Conservation (phyloP, 192 early-diverging fungal species). For the Neocallimastix lanati region DNA sequence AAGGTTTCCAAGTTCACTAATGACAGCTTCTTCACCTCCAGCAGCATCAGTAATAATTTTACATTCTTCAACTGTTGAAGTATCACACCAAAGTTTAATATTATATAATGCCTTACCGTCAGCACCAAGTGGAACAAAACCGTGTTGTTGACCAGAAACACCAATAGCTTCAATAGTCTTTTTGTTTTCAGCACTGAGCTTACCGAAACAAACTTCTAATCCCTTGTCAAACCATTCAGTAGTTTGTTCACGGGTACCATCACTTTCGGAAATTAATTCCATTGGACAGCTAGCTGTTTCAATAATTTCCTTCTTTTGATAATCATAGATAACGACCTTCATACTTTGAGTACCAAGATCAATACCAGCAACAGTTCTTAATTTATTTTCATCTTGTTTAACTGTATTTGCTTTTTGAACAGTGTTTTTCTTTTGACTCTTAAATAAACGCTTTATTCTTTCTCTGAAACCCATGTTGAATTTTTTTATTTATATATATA, state of each 20-base stretch:
- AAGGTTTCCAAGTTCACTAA: not conserved
- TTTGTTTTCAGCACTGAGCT: not conserved
- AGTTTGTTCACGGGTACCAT: not conserved
- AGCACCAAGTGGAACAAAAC: not conserved
- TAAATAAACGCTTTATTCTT: no score
- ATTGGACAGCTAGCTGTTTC: not conserved
- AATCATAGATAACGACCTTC: not conserved
- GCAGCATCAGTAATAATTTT: not conserved
- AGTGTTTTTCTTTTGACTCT: no score
- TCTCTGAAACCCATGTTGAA: no score
- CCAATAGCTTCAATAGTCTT: not conserved
- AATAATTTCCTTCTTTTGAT: not conserved
- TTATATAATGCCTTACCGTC: not conserved
- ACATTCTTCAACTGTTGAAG: not conserved
- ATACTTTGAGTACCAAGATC: not conserved
- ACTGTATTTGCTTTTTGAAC: no score
- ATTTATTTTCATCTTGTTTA: no score
- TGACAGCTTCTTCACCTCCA: not conserved
- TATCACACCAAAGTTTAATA: not conserved
- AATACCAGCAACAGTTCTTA: not conserved
- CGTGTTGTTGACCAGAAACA: not conserved
- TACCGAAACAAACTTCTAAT: not conserved
- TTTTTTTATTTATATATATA: no score
- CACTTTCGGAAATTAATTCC: not conserved
- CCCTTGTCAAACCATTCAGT: not conserved